Evolutionary conservation across 2,329 filamentous ascomycete genomes (phyloP).

Genomic region (Westerdykella aurantiaca): DNA sequence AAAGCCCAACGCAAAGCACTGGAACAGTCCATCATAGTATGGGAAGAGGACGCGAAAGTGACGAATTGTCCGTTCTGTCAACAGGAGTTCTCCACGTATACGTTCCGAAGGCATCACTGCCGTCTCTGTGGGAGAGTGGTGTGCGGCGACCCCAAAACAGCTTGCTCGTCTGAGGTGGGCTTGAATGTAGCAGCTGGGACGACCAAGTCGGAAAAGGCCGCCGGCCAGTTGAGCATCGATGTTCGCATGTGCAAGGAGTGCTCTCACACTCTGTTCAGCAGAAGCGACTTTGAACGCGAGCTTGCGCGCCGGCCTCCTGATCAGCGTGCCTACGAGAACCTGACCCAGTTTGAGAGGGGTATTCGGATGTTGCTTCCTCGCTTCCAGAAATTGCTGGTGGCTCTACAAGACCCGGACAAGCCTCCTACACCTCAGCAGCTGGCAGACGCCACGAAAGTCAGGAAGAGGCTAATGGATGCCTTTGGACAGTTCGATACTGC

Average conservation of each 20-base stretch:
- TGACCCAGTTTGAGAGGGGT: slow-evolving; percentile 81
- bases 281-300: slow-evolving; percentile 71
- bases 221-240: slow-evolving; percentile 63
- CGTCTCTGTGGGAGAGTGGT: slow-evolving; percentile 89
- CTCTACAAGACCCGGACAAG: slow-evolving; percentile 65
- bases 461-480: slow-evolving; percentile 82
- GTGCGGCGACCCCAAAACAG: slow-evolving; percentile 79
- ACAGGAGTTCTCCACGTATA: slow-evolving; percentile 90
- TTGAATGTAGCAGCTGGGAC: slow-evolving; percentile 65
- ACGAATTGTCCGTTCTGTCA: slow-evolving; percentile 85
- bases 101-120: slow-evolving; percentile 90
- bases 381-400: slow-evolving; percentile 71
- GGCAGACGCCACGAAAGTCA: slow-evolving; percentile 78
- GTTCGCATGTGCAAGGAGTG: slow-evolving; percentile 92
- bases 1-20: slow-evolving; percentile 72
- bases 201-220: slow-evolving; percentile 38
- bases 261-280: slow-evolving; percentile 63
- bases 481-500: slow-evolving; percentile 83
- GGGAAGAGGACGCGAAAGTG: slow-evolving; percentile 86
- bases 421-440: slow-evolving; percentile 65
- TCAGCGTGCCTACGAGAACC: slow-evolving; percentile 73
- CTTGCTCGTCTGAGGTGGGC: slow-evolving; percentile 77
- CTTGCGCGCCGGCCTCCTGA: slow-evolving; percentile 63
- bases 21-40: slow-evolving; percentile 88
- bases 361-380: slow-evolving; percentile 75